Percentiles rank a stretch among this genome's conserved stretches.
Evolutionary conservation across 768 basidiomycete genomes (phyloP).

Genomic region (Kwoniella heveanensis): DNA sequence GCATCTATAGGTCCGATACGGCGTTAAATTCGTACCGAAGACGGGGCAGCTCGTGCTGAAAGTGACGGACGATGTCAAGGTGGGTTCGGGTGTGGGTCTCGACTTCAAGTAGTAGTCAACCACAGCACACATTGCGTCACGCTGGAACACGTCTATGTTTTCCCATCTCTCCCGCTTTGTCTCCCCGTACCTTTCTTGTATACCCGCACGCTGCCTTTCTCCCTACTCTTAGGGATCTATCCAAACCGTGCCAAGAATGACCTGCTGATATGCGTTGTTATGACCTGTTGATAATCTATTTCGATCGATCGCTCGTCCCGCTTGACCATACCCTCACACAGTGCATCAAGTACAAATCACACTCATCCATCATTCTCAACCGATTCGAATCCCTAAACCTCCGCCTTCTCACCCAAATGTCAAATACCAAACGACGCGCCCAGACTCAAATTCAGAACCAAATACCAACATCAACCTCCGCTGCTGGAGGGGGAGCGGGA

Average conservation of each 20-base stretch:
- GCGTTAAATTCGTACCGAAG: constrained; percentile 84
- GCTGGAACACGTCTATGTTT: no score
- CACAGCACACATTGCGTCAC: no score
- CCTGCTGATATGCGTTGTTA: no score
- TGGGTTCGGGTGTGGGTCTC: constrained; percentile 61
- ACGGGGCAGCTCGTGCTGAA: constrained; percentile 88
- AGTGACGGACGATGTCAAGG: constrained; percentile 86
- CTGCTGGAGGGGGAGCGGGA: background rate
- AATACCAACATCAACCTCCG: background rate
- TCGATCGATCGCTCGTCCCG: no score
- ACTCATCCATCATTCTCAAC: constrained; percentile 91
- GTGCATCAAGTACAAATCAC: constrained; percentile 96
- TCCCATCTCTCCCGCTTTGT: background rate
- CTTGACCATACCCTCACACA: no score
- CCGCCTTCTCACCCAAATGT: constrained; percentile 60
- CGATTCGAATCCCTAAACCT: constrained; percentile 91
- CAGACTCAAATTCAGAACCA: background rate
- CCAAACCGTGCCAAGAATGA: no score
- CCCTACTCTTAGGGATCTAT: background rate
- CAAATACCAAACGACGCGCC: constrained; percentile 32
- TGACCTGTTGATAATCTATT: no score
- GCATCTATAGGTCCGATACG: constrained; percentile 76
- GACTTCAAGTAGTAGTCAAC: no score
- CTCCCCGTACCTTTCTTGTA: no score
- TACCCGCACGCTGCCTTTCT: background rate